Base-by-base conservation (phyloP, 176 grass and related monocot genomes). In the Cymbopogon citratus region DNA sequence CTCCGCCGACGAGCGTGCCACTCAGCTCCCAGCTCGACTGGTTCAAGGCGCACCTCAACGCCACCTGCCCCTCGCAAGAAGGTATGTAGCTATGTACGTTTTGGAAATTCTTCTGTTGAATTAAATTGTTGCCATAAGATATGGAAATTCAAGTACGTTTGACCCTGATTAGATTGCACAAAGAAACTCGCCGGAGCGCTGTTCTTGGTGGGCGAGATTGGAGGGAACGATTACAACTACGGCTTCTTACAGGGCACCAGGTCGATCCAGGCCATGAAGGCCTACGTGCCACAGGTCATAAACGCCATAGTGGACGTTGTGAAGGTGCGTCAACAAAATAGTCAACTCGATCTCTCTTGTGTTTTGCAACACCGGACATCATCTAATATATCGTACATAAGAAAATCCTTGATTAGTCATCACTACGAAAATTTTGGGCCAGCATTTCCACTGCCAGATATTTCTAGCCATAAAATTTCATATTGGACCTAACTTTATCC, bases 191-290 rank as follows among this genome's bases (percentile, higher is more conserved):
- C 66, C n/a, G 70, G 78, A 34, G 84, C 95, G 48, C 52, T 94
- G 75, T 92, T 98, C 81, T 80, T 98, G 81, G 79, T 98, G 0
- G 95, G 95, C 5, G 95, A 98, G 74, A 98, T 98, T 0, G 95
- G 95, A n/a, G 95, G 95, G 16, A 98, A 98, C 75, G 95, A 98
- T 68, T 98, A 98, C 88, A 98, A 98, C 81, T 92, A 92, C 34
- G 95, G 84, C 5, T 98, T 98, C 77, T 88, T 91, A 21, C 84
- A 98, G 73, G 77, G 80, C 9, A 27, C 11, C 0, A 81, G 79
- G 34, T 87, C 90, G 26, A 84, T 98, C 4, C 77, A 92, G 14
- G 24, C 71, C 62, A 77, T 85, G 19, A 94, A 81, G 88, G 54
- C 71, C n/a, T 92, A 84, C 48, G 95, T 98, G 51, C 92, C 95